Evolutionary conservation across 2,329 filamentous ascomycete genomes (phyloP), one percentile per base, ranked within the genome.

Genomic region (Aurifilum marmelostoma): DNA sequence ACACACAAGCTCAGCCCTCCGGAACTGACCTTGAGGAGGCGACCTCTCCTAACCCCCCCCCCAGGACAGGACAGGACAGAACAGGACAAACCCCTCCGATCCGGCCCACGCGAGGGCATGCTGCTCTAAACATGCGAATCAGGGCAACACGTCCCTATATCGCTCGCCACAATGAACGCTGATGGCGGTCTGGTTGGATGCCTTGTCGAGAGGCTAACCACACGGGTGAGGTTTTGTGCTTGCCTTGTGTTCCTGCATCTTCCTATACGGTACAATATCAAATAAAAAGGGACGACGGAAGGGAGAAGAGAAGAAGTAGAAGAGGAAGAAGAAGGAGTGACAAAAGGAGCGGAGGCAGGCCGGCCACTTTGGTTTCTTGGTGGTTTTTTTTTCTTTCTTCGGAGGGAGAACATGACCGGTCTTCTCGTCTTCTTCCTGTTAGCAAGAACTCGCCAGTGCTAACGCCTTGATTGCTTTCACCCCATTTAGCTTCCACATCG

Each of bases 181-280:
- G 86, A 89, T 78, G 83, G 84, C 76, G 83, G 83, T 79, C 82
- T 89, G 74, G 86, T 89, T 75, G 83, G 84, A 80, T 87, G 85
- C 77, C 83, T 89, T 74, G 87, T 89, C 76, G 87, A 89, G 78
- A 86, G 87, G 79, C 83, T 89, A 74, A 84, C 86, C 71, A 87
- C 86, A 72, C 85, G 87, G 82, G 88, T 89, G 84, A 74, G 76
- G 41, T 29, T 47, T 47, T 43, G 39, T 21, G 39, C 24, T 32
- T 63, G 37, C 21, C n/a, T 63, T 29, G n/a, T 47, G 60, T 39
- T 63, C 50, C 59, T 70, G 71, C 61, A 9, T 72, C 11, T 39
- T 39, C 18, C 72, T 68, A n/a, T 64, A 61, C 68, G 24, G 52
- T 32, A 4, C 52, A 32, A 56, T 1, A 56, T 29, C 52, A 56